Conservation (phyloP, 176 grass and related monocot species). For the Oryza coarctata region DNA sequence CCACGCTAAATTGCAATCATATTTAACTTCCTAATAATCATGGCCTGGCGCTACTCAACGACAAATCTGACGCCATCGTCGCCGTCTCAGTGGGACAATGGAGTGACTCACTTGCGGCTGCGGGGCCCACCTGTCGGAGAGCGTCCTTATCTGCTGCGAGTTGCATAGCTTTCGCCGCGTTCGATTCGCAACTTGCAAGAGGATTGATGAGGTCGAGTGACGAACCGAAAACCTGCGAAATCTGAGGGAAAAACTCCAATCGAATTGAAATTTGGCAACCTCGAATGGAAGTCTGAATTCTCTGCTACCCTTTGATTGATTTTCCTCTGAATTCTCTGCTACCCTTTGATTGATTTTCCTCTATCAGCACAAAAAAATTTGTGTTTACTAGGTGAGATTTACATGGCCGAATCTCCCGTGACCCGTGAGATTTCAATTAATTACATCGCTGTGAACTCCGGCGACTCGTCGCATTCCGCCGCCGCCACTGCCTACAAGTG, state of each 20-base stretch:
- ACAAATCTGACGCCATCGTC: background rate
- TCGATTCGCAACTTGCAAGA: background rate
- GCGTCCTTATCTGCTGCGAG: background rate
- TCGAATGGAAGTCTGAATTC: background rate
- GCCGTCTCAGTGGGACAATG: background rate
- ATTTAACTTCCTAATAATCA: background rate
- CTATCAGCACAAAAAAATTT: background rate
- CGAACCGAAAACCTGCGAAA: background rate
- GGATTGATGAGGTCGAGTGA: background rate
- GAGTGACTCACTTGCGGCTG: background rate
- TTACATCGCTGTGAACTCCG: background rate
- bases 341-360: background rate
- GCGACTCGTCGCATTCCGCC: background rate
- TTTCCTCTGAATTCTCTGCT: background rate
- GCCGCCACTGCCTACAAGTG: constrained; percentile 15
- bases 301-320: background rate
- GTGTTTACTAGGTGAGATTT: background rate
- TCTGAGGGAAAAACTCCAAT: background rate
- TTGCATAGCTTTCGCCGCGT: too few species aligned
- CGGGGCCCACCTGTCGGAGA: background rate
- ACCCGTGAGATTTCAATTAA: background rate
- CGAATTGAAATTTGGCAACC: background rate
- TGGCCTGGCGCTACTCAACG: background rate
- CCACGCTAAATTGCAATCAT: background rate
- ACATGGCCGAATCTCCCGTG: background rate